Percentiles rank a stretch among this genome's conserved stretches.
Evolutionary conservation across 148 eudicot species (phyloP).

Genomic region (Vaccinium vitisidaea): DNA sequence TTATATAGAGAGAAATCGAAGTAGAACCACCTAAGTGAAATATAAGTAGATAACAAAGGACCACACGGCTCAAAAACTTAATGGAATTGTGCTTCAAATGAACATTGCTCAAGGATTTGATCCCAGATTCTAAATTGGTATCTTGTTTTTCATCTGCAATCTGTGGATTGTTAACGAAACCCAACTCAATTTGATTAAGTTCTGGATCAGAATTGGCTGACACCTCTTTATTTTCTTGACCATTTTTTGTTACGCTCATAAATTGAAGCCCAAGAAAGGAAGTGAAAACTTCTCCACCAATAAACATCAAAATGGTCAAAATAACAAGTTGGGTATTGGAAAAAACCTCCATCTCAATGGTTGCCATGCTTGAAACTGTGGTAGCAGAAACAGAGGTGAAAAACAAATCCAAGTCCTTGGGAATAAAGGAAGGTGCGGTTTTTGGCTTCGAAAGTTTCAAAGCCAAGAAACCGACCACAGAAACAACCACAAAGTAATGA

Average conservation of each 20-base stretch:
- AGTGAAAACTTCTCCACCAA: conserved; percentile 60
- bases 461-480: conserved; percentile 34
- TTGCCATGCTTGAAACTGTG: conserved; percentile 64
- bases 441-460: conserved; percentile 31
- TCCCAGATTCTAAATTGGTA: background rate
- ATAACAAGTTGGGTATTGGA: conserved; percentile 56
- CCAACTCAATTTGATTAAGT: conserved; percentile 13
- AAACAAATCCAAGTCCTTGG: conserved; percentile 39
- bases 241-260: background rate
- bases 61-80: conserved; percentile 29
- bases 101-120: background rate
- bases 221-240: background rate
- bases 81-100: conserved; percentile 36
- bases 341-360: conserved; percentile 65
- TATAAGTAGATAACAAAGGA: conserved; percentile 37
- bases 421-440: conserved; percentile 2
- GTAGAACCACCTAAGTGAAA: conserved; percentile 37
- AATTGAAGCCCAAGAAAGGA: conserved; percentile 50
- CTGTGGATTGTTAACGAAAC: background rate
- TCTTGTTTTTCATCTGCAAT: background rate
- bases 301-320: conserved; percentile 54
- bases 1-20: conserved; percentile 29
- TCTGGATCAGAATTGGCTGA: conserved; percentile 4
- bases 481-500: conserved; percentile 26
- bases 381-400: conserved; percentile 54